Evolutionary conservation across 2,329 filamentous ascomycete species (phyloP).

Genomic region (Penicillium sp.): DNA sequence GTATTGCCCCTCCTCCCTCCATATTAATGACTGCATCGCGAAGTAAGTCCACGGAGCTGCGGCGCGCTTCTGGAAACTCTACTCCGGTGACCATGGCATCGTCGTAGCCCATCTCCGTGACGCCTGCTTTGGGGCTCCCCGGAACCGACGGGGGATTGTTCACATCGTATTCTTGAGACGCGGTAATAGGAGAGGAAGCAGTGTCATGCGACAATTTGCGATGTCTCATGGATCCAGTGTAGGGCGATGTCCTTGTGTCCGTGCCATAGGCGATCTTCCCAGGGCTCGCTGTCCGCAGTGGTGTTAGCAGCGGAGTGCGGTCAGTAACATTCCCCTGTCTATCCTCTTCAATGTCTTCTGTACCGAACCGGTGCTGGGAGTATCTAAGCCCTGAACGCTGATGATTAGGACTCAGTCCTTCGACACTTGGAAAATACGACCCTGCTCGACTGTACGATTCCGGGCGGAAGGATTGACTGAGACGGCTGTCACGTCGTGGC

Average conservation of each 20-base stretch:
- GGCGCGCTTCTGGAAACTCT: constrained; percentile 37
- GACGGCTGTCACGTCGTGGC: constrained; percentile 55
- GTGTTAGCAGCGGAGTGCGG: constrained; percentile 52
- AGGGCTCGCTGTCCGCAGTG: constrained; percentile 29
- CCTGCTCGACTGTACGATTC: constrained; percentile 15
- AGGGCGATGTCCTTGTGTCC: constrained; percentile 25
- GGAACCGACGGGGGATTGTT: constrained; percentile 64
- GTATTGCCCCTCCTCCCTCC: constrained; percentile 24
- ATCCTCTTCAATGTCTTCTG: constrained; percentile 19
- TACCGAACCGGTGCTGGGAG: not conserved
- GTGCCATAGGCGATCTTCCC: constrained; percentile 30
- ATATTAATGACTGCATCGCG: constrained; percentile 45
- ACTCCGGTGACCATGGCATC: constrained; percentile 49
- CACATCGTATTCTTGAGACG: constrained; percentile 52
- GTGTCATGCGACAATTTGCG: constrained; percentile 26
- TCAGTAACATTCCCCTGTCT: constrained; percentile 41
- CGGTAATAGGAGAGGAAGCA: constrained; percentile 23
- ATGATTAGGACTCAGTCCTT: constrained; percentile 8
- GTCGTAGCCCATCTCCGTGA: constrained; percentile 50
- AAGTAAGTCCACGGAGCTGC: constrained; percentile 24
- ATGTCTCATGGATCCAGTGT: constrained; percentile 19
- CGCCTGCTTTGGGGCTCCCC: constrained; percentile 52
- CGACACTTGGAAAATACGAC: constrained; percentile 9
- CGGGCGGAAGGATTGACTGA: constrained; percentile 37
- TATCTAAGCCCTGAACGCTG: constrained; percentile 10